Base-by-base conservation (phyloP, 1,139 yeast genomes). In the Candida albicans region DNA sequence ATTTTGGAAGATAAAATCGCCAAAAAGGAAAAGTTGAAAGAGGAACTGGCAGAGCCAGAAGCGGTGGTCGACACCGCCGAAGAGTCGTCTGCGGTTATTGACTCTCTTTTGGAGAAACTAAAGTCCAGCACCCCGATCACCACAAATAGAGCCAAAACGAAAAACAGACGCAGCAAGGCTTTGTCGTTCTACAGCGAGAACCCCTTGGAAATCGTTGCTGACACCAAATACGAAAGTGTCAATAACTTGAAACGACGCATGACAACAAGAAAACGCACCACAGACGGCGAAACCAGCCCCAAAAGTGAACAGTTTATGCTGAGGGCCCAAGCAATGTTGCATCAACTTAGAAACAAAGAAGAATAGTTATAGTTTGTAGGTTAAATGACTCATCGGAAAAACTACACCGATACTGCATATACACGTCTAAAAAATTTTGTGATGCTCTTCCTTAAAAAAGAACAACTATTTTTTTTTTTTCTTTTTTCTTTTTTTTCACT, bases 321-420 rank as follows among this genome's bases (percentile, higher is more conserved):
- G 33, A 50, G 79, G 42, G 76, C 78, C 1, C 76, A 70, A 45
- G 65, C 67, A 0, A 72, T 73, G 77, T 62, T 73, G 45, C 62
- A 60, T 41, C 68, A 68, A 41, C 55, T 73, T 25, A 49, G 77
- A 40, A 49, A 43, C 15, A 40, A 45, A 25, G 40, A 33, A 6
- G 37, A 8, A 11, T 39, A 36, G 7, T n/a, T n/a, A 12, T 14
- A 10, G 37, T 27, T 13, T 42, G 9, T 38, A 35, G 12, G 43
- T n/a, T n/a, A 40, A 25, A 34, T 34, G 37, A 34, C 30, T 34
- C 37, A 34, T 34, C 14, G 37, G 37, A 12, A 15, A 34, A 24
- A 18, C 22, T 18, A 18, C 22, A 4, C 22, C 22, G 22, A 18
- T 18, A 18, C 22, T 18, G 22, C 22, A 5, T 18, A 18, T 18